Percentiles rank a stretch among this genome's conserved stretches.
Evolutionary conservation across 2,329 filamentous ascomycete genomes (phyloP).

Genomic region (Exophiala spinifera): DNA sequence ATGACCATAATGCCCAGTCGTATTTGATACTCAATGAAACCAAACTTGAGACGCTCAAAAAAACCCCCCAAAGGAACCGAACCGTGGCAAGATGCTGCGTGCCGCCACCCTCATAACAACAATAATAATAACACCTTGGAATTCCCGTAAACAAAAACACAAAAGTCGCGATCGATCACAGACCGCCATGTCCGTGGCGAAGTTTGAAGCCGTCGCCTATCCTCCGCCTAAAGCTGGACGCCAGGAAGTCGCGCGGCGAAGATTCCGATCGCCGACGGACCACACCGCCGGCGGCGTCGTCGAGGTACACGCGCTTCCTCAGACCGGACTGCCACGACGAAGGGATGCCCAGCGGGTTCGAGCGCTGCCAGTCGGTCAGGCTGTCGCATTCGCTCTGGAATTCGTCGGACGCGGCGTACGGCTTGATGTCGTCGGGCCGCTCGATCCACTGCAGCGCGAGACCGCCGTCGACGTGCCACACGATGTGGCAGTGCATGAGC

Average conservation of each 20-base stretch:
- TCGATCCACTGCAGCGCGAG: slow-evolving; percentile 48
- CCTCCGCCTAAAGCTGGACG: slow-evolving; percentile 3
- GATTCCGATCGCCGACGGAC: too few species aligned
- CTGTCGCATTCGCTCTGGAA: not conserved
- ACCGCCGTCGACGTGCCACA: slow-evolving; percentile 69
- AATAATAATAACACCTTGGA: too few species aligned
- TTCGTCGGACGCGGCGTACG: not conserved
- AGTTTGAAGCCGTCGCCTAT: slow-evolving; percentile 18
- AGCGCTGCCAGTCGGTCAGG: not conserved
- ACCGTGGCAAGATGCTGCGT: slow-evolving; percentile 3
- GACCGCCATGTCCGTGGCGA: slow-evolving; percentile 6
- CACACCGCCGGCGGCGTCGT: not conserved
- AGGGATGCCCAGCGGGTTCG: slow-evolving; percentile 1
- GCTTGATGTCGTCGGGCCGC: slow-evolving; percentile 16
- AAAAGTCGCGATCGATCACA: not conserved
- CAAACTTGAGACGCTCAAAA: not conserved
- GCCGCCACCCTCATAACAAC: too few species aligned
- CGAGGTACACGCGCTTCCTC: slow-evolving; percentile 19
- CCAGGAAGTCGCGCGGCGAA: too few species aligned
- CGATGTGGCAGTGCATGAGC: slow-evolving; percentile 78
- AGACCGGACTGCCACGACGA: slow-evolving; percentile 19
- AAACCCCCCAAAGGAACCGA: not conserved
- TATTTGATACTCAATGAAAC: not conserved
- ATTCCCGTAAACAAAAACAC: too few species aligned
- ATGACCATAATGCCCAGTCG: too few species aligned